Base-by-base conservation (phyloP, 805 yeast genomes). In the Komagataella pastoris region DNA sequence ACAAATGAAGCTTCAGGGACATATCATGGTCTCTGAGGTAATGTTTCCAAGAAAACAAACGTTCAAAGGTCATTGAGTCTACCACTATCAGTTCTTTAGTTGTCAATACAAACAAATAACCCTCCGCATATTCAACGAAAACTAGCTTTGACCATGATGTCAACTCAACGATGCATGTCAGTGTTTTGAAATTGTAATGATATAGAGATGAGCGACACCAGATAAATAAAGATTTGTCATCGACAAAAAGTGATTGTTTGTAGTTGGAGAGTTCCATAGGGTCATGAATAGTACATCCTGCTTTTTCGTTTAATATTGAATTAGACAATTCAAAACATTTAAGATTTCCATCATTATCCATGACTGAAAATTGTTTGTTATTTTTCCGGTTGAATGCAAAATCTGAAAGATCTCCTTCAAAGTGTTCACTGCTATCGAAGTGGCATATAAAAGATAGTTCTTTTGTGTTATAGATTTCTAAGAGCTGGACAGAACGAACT, bases 41-140 rank as follows among this genome's bases (percentile, higher is more conserved):
- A 63, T 88, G 96, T 54, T 81, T 83, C 90, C 95, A 85, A 0
- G 90, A 76, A 1, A 88, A 58, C 2, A 77, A 54, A 53, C 85
- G 71, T 30, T 65, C 65, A n/a, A 78, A 59, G 3, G 65, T 63
- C 7, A 55, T 3, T 6, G 30, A 21, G n/a, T 46, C 47, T 2
- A 83, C 57, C 72, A 89, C 67, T 0, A 79, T 73, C 6, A 89
- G 50, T 57, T 85, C 90, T 52, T 74, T 77, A 1, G 88, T 74
- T 0, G 95, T 86, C 24, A 88, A 64, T 5, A 85, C 58, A 46
- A 84, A 73, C 3, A 74, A 65, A 53, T 71, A 68, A 2, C 65
- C 56, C 7, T 62, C 70, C 46, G 59, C 59, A 3, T 49, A 47
- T 8, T 53, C 58, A 50, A 74, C 63, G 51, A 80, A 87, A 47